Evolutionary conservation across 2,329 filamentous ascomycete genomes (phyloP), one percentile per base, ranked within the genome.

Genomic region (Phialophora tarda): DNA sequence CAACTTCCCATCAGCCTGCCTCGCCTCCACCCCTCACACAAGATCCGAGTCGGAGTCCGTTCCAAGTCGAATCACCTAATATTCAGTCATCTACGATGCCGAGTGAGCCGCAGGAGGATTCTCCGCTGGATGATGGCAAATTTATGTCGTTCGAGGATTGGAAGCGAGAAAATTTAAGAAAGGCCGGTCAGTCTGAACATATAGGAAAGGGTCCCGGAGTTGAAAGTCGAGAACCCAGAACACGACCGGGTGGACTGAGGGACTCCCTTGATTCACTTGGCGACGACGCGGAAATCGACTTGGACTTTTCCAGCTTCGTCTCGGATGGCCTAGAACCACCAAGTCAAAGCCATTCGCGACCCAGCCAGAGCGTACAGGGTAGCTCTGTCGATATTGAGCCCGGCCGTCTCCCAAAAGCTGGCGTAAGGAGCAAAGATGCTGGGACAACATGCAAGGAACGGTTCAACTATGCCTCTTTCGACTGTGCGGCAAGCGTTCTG

Each of bases 121-220:
- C 87, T 1, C 84, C 86, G 0, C 82, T 90, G 11, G 89, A 92
- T 74, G 91, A 91, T 71, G 86, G 89, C 54, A 89, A 93, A 6
- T 98, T 98, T 77, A 88, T 98, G 73, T 97, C 95, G 0, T 99
- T 99, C 73, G 95, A 98, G 76, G 94, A 98, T 74, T 99, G 95
- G 95, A 98, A 97, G 80, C 92, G 90, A 74, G 91, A 93, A 82
- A 97, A 96, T 80, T 81, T 98, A 21, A 91, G 89, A 59, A 91
- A 92, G 75, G 89, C 88, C 3, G 94, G 92, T 12, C 94, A 97
- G 75, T 92, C 82, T 75, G 91, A 85, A 78, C 88, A 85, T 78
- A 84, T 85, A 75, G 91, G 81, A 76, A 85, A 76, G 74, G 81
- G 75, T 69, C 80, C 76, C 74, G 79, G 75, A 30, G 76, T 77